phyloP scores from a whole-genome alignment of 2,329 filamentous ascomycete genomes.

The Aspergillus cejpii region DNA sequence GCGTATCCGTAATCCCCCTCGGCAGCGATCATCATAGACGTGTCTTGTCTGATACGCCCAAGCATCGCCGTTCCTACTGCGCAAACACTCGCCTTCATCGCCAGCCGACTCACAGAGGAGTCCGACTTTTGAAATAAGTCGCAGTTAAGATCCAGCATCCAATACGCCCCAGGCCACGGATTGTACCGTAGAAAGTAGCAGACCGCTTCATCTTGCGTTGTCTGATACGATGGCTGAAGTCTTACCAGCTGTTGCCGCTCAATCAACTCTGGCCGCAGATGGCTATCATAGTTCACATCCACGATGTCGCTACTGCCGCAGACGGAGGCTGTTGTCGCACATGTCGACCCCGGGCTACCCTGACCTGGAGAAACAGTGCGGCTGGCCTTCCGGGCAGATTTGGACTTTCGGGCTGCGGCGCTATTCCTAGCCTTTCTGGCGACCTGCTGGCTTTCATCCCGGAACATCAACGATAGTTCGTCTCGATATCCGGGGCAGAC shows the following conservation, averaged over 20 bases:
- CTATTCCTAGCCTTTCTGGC: slow-evolving; percentile 51
- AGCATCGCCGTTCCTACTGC: slow-evolving; percentile 55
- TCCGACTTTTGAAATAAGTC: slow-evolving; percentile 18
- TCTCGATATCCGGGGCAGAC: slow-evolving; percentile 59
- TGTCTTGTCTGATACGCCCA: slow-evolving; percentile 48
- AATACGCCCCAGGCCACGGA: slow-evolving; percentile 26
- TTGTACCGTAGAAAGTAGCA: slow-evolving; percentile 35
- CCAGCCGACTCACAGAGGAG: slow-evolving; percentile 22
- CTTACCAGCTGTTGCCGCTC: slow-evolving; percentile 15
- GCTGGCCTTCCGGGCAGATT: slow-evolving; percentile 8
- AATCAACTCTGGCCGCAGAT: slow-evolving; percentile 11
- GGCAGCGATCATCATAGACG: slow-evolving; percentile 43
- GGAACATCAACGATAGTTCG: slow-evolving; percentile 59
- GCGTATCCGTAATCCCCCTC: slow-evolving; percentile 51
- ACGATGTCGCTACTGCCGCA: slow-evolving; percentile 10
- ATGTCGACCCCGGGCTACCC: not conserved
- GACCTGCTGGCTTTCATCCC: slow-evolving; percentile 59
- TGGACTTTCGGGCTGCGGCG: slow-evolving; percentile 22
- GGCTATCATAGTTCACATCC: slow-evolving; percentile 20
- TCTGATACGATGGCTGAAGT: slow-evolving; percentile 22
- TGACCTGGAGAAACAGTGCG: not conserved
- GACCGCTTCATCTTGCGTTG: slow-evolving; percentile 28
- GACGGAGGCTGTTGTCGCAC: slow-evolving; percentile 1
- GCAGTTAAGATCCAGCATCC: slow-evolving; percentile 20
- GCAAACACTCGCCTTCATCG: slow-evolving; percentile 45